Percentiles rank a stretch among this genome's conserved stretches.
Conservation (phyloP, 225 moss, liverwort and hornwort species). For the Rhytidiadelphus loreus region DNA sequence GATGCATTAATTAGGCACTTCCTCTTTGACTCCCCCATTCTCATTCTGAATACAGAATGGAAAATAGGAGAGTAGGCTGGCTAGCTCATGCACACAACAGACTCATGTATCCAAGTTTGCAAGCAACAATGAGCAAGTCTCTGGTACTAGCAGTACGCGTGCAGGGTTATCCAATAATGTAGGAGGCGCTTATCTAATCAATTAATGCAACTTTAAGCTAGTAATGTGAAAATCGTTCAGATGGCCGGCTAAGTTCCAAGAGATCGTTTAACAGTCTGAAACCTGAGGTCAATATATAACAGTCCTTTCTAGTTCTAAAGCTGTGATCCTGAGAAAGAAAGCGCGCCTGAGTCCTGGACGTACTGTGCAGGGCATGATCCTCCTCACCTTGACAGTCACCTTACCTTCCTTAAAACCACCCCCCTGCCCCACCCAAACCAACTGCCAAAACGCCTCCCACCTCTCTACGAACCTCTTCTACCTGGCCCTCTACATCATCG, state of each 20-base stretch:
- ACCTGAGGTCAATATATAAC: background rate
- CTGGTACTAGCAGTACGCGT: background rate
- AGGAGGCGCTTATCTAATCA: no score
- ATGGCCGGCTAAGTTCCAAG: background rate
- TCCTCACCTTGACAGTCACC: conserved; percentile 32
- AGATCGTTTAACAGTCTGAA: background rate
- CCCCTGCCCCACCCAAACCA: background rate
- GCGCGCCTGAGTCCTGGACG: background rate
- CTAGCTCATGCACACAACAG: background rate
- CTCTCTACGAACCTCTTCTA: conserved; percentile 25
- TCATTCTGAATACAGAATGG: no score
- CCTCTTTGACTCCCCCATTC: background rate
- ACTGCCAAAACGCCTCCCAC: conserved; percentile 22
- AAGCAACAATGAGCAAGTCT: background rate
- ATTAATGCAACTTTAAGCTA: background rate
- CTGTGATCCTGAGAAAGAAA: background rate
- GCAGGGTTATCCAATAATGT: background rate
- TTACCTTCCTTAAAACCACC: conserved; percentile 29
- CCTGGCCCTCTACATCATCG: conserved; percentile 36
- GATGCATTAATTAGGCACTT: background rate
- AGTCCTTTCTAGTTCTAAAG: background rate
- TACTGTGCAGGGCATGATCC: conserved; percentile 22
- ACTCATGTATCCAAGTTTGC: background rate
- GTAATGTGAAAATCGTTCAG: background rate
- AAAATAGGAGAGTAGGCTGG: no score